Base-by-base conservation (phyloP, 768 basidiomycete genomes). In the Agrocybe praecox region DNA sequence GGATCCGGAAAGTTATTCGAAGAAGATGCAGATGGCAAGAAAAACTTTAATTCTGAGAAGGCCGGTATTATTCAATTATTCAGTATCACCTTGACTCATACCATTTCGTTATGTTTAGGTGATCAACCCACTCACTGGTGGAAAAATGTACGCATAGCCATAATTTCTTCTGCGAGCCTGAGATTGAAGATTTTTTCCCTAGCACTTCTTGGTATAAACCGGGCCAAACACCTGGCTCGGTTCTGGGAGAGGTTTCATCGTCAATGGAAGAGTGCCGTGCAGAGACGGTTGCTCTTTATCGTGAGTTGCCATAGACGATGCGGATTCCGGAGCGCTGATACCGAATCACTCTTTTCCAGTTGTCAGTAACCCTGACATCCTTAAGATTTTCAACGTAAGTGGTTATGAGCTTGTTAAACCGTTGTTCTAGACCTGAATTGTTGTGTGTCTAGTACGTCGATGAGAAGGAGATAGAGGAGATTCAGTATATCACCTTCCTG, bases 221-320 rank as follows among this genome's bases (percentile, higher is more conserved):
- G 32, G 93, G 93, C 8, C 93, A 94, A 70, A 92, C 89, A 0
- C 82, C 91, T 36, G 89, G 85, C 48, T 86, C 91, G 10, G 87
- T 94, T 1, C 78, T 96, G 1, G 93, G 93, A 0, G 89, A 94
- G 58, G 89, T 93, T 8, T 93, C 91, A 3, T 94, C 92, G 0
- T 94, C 93, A 1, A 85, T 94, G 84, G 94, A 95, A 72, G 93
- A 95, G 74, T 94, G 93, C 63, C 85, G 94, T n/a, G 93, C 93
- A 9, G 94, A 96, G 73, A 82, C 90, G 2, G 93, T 93, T 19
- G 90, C 90, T 0, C 75, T 95, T 42, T 94, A 85, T 73, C 80
- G 92, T 90, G 65, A 75, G 84, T 74, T 29, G 26, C 9, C 22
- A 36, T 32, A 14, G 19, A 45, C 24, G 40, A 32, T 49, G 12